Conservation (phyloP, 2,329 filamentous ascomycete species). For the Moelleriella libera region DNA sequence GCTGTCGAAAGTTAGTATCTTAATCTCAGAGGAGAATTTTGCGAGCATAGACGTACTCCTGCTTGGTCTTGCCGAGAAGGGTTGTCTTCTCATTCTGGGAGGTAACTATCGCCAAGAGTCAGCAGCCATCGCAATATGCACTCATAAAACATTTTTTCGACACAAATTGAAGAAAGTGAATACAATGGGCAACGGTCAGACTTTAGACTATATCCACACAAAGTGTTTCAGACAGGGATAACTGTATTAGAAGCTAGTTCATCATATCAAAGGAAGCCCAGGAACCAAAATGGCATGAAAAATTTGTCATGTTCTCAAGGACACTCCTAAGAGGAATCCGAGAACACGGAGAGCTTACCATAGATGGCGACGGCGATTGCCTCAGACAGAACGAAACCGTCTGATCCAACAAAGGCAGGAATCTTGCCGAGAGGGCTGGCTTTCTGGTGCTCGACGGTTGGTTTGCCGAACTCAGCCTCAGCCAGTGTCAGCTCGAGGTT, state of each 20-base stretch:
- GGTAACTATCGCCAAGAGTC: conserved; percentile 51
- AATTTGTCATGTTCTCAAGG: neutral
- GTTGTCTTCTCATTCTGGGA: conserved; percentile 99
- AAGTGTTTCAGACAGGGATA: conserved; percentile 93
- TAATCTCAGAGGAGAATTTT: neutral
- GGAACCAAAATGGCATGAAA: no score
- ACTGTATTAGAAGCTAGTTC: conserved; percentile 73
- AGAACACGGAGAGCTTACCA: conserved; percentile 47
- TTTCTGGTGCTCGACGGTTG: conserved; percentile 67
- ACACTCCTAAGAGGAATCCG: neutral
- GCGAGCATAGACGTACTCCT: conserved; percentile 55
- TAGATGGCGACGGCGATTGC: conserved; percentile 93
- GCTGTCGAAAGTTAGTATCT: conserved; percentile 21
- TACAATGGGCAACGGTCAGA: conserved; percentile 42
- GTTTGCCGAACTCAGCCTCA: conserved; percentile 50
- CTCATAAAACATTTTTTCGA: neutral
- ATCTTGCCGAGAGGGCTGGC: conserved; percentile 81
- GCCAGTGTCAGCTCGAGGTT: conserved; percentile 82
- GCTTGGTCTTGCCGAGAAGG: conserved; percentile 98
- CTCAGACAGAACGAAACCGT: conserved; percentile 84
- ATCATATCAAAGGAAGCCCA: conserved; percentile 31
- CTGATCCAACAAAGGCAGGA: conserved; percentile 81
- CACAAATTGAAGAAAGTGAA: conserved; percentile 2
- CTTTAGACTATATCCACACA: conserved; percentile 86
- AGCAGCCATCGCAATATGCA: conserved; percentile 10